Evolutionary conservation across 202 grass and related monocot species (phyloP).

Genomic region (Carex arenaria): DNA sequence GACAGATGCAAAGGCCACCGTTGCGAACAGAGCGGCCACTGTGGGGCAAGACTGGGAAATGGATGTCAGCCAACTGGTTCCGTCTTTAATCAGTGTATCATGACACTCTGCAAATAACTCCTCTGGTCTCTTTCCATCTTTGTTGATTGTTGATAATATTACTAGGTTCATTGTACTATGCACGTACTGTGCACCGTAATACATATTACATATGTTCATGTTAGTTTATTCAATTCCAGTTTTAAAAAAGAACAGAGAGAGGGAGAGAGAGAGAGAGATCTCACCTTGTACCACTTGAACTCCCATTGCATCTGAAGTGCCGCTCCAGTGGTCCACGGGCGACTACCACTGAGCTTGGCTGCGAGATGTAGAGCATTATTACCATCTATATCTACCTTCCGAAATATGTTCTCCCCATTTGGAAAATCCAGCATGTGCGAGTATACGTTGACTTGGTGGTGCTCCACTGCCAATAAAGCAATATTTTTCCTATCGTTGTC

Average conservation of each 20-base stretch:
- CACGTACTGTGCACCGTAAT: neutral
- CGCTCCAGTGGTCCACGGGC: neutral
- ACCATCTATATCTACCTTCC: neutral
- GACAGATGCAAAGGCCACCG: conserved; percentile 18
- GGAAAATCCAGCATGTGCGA: neutral
- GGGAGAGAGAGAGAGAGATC: neutral
- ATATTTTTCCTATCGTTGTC: conserved; percentile 17
- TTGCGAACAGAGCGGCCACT: conserved; percentile 6
- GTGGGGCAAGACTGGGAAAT: conserved; percentile 16
- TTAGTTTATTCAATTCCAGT: neutral
- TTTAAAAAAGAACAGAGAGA: neutral
- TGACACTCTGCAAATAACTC: conserved; percentile 8
- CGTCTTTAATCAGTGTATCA: neutral
- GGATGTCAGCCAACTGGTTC: conserved; percentile 11
- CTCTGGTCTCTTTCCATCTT: neutral
- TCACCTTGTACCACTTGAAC: conserved; percentile 21
- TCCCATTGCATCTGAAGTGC: conserved; percentile 28
- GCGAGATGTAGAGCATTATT: conserved; percentile 10
- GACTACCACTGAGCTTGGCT: neutral
- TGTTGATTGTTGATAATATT: neutral
- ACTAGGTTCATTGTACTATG: no score
- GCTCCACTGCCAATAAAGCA: neutral
- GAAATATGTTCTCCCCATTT: neutral
- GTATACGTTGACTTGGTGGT: neutral
- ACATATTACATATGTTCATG: neutral